Percentiles rank a stretch among this genome's conserved stretches.
These are phyloP conservation scores for Hymenoscyphus fraxineus DNA, from an alignment of 2,329 filamentous ascomycete genomes.

Conservation along the genomic window DNA sequence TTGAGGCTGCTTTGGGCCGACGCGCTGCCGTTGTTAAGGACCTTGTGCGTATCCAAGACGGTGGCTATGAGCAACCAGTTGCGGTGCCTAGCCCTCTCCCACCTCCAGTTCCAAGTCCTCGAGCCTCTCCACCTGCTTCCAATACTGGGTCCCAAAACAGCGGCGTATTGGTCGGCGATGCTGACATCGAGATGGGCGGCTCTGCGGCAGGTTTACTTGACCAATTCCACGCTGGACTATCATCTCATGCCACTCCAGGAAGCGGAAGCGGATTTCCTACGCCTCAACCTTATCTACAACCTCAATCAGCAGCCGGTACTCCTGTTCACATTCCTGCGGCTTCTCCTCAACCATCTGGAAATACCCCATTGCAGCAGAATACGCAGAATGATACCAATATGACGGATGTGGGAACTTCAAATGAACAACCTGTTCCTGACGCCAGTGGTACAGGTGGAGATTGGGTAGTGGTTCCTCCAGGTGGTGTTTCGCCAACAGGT, in stretches of 20 bases:
- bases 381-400: conserved; percentile 19
- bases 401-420: conserved; percentile 12
- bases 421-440: conserved; percentile 29
- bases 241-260: conserved; percentile 55
- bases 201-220: conserved; percentile 63
- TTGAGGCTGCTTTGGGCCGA: conserved; percentile 68
- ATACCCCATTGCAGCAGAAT: conserved; percentile 18
- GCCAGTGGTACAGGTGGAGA: conserved; percentile 57
- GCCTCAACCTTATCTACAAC: conserved; percentile 56
- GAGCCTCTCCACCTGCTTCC: conserved; percentile 51
- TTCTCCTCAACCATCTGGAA: conserved; percentile 41
- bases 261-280: conserved; percentile 51
- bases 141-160: conserved; percentile 52
- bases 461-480: conserved; percentile 71
- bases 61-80: conserved; percentile 61
- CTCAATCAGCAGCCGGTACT: conserved; percentile 55
- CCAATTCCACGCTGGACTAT: conserved; percentile 62
- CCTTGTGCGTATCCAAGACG: conserved; percentile 71
- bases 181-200: conserved; percentile 61
- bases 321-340: conserved; percentile 45
- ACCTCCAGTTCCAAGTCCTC: conserved; percentile 20
- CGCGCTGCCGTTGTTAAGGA: conserved; percentile 61
- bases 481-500: conserved; percentile 27
- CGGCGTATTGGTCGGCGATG: conserved; percentile 54
- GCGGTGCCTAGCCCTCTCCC: conserved; percentile 24